Evolutionary conservation across 768 basidiomycete genomes (phyloP).

Genomic region (Macrolepiota dolichaula): DNA sequence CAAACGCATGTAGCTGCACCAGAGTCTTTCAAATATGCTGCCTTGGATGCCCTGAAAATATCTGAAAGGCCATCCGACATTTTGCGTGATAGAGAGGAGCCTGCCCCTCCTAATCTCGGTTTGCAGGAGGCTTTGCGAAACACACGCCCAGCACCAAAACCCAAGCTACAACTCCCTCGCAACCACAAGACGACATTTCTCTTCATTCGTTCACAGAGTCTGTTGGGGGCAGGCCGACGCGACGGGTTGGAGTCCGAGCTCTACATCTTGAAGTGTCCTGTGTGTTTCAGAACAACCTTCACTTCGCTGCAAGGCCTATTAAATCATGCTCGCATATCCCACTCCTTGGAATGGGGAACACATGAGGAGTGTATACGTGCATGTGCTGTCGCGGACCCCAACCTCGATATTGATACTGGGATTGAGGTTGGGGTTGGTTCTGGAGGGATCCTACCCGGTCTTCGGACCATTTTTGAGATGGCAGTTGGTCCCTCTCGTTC

Average conservation of each 20-base stretch:
- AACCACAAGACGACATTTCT: constrained; percentile 11
- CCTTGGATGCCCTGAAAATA: constrained; percentile 35
- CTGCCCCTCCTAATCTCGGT: constrained; percentile 18
- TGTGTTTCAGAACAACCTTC: constrained; percentile 41
- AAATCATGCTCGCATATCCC: constrained; percentile 50
- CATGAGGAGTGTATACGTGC: constrained; percentile 54
- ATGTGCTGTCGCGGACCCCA: constrained; percentile 40
- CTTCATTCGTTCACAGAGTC: constrained; percentile 7
- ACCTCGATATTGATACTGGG: constrained; percentile 36
- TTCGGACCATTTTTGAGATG: constrained; percentile 46
- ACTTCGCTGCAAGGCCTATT: constrained; percentile 50
- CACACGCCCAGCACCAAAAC: constrained; percentile 23
- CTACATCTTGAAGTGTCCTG: constrained; percentile 43
- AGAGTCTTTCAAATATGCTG: constrained; percentile 33
- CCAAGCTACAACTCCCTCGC: constrained; percentile 15
- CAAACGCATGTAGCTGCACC: constrained; percentile 16
- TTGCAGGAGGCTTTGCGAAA: constrained; percentile 18
- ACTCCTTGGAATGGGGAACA: constrained; percentile 48
- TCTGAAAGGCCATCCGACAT: constrained; percentile 38
- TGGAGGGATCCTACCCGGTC: constrained; percentile 39
- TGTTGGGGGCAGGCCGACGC: background rate
- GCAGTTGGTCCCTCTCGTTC: constrained; percentile 33
- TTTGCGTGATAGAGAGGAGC: constrained; percentile 31
- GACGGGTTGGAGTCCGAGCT: constrained; percentile 17
- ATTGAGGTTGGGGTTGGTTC: constrained; percentile 41